phyloP scores from a whole-genome alignment of 768 basidiomycete species.

The Brasilioporus rufonigricans region DNA sequence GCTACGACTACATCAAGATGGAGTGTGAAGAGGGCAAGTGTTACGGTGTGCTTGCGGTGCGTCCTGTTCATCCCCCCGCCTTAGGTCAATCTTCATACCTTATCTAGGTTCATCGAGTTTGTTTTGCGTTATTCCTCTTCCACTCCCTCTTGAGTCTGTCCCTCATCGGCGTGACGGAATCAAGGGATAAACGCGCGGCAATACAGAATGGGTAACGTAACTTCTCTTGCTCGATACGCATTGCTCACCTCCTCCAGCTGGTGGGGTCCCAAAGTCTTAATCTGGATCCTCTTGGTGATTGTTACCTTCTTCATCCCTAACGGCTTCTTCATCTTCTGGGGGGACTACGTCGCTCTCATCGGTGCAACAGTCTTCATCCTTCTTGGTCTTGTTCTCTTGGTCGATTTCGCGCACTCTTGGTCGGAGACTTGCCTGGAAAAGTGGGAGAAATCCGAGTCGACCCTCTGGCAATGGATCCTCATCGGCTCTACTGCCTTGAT shows the following conservation, averaged over 20 bases:
- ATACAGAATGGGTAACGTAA: conserved; percentile 88
- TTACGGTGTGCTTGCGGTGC: conserved; percentile 91
- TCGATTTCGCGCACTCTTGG: conserved; percentile 99
- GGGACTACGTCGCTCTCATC: conserved; percentile 86
- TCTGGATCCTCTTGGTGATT: conserved; percentile 81
- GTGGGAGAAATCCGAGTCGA: conserved; percentile 87
- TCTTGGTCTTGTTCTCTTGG: conserved; percentile 92
- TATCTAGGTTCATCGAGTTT: conserved; percentile 85
- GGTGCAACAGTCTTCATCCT: conserved; percentile 96
- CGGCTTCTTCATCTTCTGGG: conserved; percentile 98
- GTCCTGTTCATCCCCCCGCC: conserved; percentile 26
- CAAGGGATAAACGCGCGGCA: conserved; percentile 87
- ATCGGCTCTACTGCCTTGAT: conserved; percentile 89
- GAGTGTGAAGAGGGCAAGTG: conserved; percentile 90
- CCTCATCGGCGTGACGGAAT: conserved; percentile 86
- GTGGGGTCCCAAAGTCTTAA: conserved; percentile 97
- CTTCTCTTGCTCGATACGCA: background rate
- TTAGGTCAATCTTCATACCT: background rate
- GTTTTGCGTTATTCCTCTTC: conserved; percentile 90
- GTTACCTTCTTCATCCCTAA: conserved; percentile 95
- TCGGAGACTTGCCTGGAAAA: conserved; percentile 95
- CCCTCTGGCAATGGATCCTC: conserved; percentile 94
- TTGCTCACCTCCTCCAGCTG: conserved; percentile 52
- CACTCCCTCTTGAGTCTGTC: conserved; percentile 77
- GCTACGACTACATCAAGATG: conserved; percentile 98